Percentiles rank a stretch among this genome's conserved stretches.
These are phyloP conservation scores for Leptomonas seymouri DNA, from an alignment of 208 protist genomes.

Conservation along the genomic window DNA sequence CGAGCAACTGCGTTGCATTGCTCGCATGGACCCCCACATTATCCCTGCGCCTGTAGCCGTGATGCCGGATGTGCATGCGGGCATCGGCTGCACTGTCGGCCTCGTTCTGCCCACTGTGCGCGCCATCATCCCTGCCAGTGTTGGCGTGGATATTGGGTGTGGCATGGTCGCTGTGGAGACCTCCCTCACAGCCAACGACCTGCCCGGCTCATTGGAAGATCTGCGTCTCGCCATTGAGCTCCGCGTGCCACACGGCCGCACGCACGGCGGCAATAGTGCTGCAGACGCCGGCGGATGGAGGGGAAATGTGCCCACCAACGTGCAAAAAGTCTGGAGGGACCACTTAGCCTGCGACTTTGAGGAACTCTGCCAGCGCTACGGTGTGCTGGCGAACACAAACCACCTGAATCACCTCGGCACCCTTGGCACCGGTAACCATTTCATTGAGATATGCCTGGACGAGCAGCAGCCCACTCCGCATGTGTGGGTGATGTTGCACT, in stretches of 20 bases:
- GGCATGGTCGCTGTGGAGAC: slow-evolving; percentile 89
- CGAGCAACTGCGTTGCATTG: slow-evolving; percentile 62
- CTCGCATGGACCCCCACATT: slow-evolving; percentile 48
- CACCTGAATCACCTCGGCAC: slow-evolving; percentile 87
- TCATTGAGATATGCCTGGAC: slow-evolving; percentile 91
- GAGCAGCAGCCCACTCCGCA: slow-evolving; percentile 37
- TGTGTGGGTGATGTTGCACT: slow-evolving; percentile 93
- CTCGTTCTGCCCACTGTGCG: slow-evolving; percentile 83
- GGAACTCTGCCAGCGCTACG: slow-evolving; percentile 59
- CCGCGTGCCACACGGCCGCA: slow-evolving; percentile 79
- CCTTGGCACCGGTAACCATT: slow-evolving; percentile 90
- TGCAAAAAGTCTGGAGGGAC: slow-evolving; percentile 56
- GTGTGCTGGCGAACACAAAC: slow-evolving; percentile 61
- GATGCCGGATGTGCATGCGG: slow-evolving; percentile 91
- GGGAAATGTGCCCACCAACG: slow-evolving; percentile 42
- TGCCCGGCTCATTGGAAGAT: slow-evolving; percentile 59
- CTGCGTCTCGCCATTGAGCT: slow-evolving; percentile 80
- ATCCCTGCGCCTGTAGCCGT: slow-evolving; percentile 77
- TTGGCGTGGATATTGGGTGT: slow-evolving; percentile 92
- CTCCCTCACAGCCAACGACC: slow-evolving; percentile 62
- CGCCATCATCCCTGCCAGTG: slow-evolving; percentile 85
- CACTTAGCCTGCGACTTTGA: slow-evolving; percentile 69
- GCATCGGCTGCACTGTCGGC: slow-evolving; percentile 84
- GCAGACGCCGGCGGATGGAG: slow-evolving; percentile 78
- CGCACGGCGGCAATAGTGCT: slow-evolving; percentile 55